Evolutionary conservation across 805 yeast species (phyloP).

Genomic region (Candida ortonii): DNA sequence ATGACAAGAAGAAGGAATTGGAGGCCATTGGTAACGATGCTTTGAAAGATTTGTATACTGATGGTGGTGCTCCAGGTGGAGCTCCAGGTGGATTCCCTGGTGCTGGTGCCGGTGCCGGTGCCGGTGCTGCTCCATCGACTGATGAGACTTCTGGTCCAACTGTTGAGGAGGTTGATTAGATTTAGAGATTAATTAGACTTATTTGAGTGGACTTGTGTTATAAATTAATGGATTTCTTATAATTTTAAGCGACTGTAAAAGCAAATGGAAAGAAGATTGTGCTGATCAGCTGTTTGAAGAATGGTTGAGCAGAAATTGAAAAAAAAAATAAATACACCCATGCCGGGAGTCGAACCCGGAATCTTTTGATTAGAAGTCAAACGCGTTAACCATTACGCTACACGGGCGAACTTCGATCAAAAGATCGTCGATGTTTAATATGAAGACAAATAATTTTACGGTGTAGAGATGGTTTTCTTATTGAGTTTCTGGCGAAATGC

Average conservation of each 20-base stretch:
- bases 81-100: slow-evolving; percentile 51
- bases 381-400: slow-evolving; percentile 63
- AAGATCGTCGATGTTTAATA: too few species aligned
- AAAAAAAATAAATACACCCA: slow-evolving; percentile 25
- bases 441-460: too few species aligned
- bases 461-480: too few species aligned
- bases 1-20: slow-evolving; percentile 93
- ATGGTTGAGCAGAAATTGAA: not conserved
- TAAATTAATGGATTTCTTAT: not conserved
- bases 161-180: slow-evolving; percentile 77
- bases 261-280: too few species aligned
- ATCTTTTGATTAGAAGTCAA: slow-evolving; percentile 66
- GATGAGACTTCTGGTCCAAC: slow-evolving; percentile 56
- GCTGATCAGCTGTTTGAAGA: not conserved
- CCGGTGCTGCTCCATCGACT: slow-evolving; percentile 36
- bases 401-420: slow-evolving; percentile 19
- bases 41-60: slow-evolving; percentile 94
- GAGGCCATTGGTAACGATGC: slow-evolving; percentile 95
- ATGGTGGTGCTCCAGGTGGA: slow-evolving; percentile 80
- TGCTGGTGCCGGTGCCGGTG: slow-evolving; percentile 33
- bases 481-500: too few species aligned
- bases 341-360: slow-evolving; percentile 61
- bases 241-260: too few species aligned
- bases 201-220: slow-evolving; percentile 2
- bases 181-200: slow-evolving; percentile 4